phyloP scores from a whole-genome alignment of 768 basidiomycete genomes.

The Calvatia gigantea region DNA sequence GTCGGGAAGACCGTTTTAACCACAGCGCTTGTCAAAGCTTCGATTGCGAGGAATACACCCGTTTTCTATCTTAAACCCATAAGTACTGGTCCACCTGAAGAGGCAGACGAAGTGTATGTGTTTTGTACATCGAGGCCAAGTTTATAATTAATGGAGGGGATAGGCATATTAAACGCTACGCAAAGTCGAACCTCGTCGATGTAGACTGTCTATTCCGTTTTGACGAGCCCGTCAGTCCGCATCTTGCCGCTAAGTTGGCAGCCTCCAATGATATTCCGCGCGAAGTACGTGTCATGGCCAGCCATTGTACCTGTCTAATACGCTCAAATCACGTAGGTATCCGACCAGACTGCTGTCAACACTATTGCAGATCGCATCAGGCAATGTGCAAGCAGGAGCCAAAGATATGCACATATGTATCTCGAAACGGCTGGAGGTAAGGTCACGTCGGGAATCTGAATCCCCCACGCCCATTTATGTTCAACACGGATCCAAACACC shows the following conservation, averaged over 20 bases:
- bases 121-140: not conserved
- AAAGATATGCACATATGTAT: slow-evolving; percentile 57
- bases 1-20: slow-evolving; percentile 94
- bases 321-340: slow-evolving; percentile 47
- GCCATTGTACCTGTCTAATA: too few species aligned
- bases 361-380: slow-evolving; percentile 64
- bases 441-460: slow-evolving; percentile 19
- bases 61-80: slow-evolving; percentile 86
- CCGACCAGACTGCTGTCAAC: slow-evolving; percentile 64
- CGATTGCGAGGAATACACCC: slow-evolving; percentile 47
- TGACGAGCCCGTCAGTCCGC: slow-evolving; percentile 89
- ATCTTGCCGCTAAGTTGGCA: slow-evolving; percentile 70
- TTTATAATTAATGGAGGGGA: slow-evolving; percentile 1
- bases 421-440: slow-evolving; percentile 96
- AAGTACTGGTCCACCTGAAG: slow-evolving; percentile 76
- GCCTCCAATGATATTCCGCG: slow-evolving; percentile 22
- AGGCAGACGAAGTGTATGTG: slow-evolving; percentile 82
- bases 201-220: slow-evolving; percentile 79
- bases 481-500: slow-evolving; percentile 5
- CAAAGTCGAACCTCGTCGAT: slow-evolving; percentile 39
- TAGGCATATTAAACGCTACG: slow-evolving; percentile 67
- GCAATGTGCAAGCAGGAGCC: slow-evolving; percentile 36
- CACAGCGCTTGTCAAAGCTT: slow-evolving; percentile 77
- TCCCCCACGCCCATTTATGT: slow-evolving; percentile 2
- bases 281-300: slow-evolving; percentile 23